Base-by-base conservation (phyloP, 116 monocot genomes). In the Phalaenopsis hybrid region DNA sequence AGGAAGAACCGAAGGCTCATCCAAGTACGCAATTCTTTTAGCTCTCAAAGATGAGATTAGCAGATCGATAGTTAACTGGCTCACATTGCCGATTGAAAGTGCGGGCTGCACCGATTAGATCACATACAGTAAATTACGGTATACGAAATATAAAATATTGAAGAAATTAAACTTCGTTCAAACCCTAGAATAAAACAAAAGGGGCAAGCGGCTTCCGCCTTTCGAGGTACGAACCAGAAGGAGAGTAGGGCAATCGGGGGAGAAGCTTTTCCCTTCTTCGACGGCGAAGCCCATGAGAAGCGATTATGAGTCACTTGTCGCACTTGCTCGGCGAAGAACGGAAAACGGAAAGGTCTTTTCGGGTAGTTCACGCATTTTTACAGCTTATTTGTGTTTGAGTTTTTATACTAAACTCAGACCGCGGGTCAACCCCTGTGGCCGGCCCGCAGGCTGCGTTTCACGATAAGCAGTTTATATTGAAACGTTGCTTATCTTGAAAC, bases 31-130 rank as follows among this genome's bases (percentile, higher is more conserved):
- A 41, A 93, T 92, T 82, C 87, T 84, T 34, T 59, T 83, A 43
- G 98, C 92, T 57, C 84, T 74, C 4, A 74, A 78, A 16, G 98
- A 90, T 2, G 98, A 82, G 25, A 95, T 85, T 79, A 98, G 52
- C 5, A 98, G 89, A 79, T 98, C 98, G 43, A 93, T 81, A 18
- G 98, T 86, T 55, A 95, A 75, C 85, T 98, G 98, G 43, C 95
- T 91, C 25, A 98, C 98, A 84, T 98, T 98, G 28, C 98, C 98
- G 81, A 98, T 93, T 85, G 98, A 93, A 20, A 98, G 78, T 11
- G 87, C 92, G 23, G 98, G 98, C 95, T 98, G 83, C 83, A 33
- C 13, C 74, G 8, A 48, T 70, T 10, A 45, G 43, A 79, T 52
- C 1, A 33, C 23, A 25, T 8, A 8, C 20, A 23, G n/a, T 41